Base-by-base conservation (phyloP, 495 filamentous ascomycete species). In the Penicillium subrubescens region DNA sequence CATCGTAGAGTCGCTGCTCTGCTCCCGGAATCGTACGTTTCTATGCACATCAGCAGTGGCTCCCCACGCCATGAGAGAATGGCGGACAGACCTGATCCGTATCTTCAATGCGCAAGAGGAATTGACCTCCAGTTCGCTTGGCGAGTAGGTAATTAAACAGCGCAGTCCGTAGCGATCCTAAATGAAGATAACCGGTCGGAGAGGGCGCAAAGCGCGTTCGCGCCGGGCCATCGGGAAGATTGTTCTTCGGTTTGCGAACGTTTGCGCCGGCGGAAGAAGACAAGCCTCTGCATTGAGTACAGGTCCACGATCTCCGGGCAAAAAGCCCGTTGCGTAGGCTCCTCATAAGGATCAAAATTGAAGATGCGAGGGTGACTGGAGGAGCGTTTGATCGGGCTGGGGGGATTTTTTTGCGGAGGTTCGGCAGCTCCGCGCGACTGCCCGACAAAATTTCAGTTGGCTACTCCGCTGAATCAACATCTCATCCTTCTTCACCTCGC, bases 171-270 rank as follows among this genome's bases (percentile, higher is more conserved):
- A 99, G 75, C 11, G 92, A 95, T 35, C 95, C 95, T 37, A 99
- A 84, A 77, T 99, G 95, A 19, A 98, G 82, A 74, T 92, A 92
- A 19, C 95, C 95, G 8, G 95, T 99, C 3, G 95, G 95, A 3
- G 94, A 97, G 17, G 95, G 95, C 2, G 95, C 95, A 78, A 99
- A 99, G 51, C 95, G 89, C 27, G 95, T 97, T 61, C 95, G 84
- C 31, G 91, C 93, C 50, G 95, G 93, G 0, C 67, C 72, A 8
- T 82, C 75, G 53, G 90, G 90, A 56, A 80, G 66, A 56, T 77
- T 76, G 57, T 63, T 77, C 64, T 76, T 78, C 53, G 67, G 68
- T 52, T 77, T 73, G 54, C 64, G 72, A 56, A 59, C 51, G 67
- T 54, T 70, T 53, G 63, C 69, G 64, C 67, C 67, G 19, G 66